Conservation (phyloP, 2,329 filamentous ascomycete species). For the Dactylellina parvicollis region DNA sequence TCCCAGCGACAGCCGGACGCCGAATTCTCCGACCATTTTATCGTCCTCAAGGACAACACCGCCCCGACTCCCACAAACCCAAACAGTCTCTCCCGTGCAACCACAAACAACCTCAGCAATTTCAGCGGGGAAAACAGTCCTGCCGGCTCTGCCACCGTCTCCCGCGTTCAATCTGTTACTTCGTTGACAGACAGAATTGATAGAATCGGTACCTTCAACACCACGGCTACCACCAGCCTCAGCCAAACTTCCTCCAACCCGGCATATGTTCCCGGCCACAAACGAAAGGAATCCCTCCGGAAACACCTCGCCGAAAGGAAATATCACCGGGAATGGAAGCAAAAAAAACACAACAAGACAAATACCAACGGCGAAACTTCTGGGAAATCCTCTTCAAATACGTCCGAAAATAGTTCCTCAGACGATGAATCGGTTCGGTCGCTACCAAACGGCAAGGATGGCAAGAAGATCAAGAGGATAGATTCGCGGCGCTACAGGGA, state of each 20-base stretch:
- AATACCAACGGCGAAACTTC: conserved; percentile 38
- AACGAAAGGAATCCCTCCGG: conserved; percentile 55
- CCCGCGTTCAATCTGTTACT: conserved; percentile 35
- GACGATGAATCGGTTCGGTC: conserved; percentile 41
- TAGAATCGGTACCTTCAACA: conserved; percentile 24
- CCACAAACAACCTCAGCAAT: conserved; percentile 33
- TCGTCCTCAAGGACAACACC: conserved; percentile 51
- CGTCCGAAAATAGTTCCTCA: conserved; percentile 31
- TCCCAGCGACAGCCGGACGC: conserved; percentile 37
- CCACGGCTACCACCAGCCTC: conserved; percentile 1
- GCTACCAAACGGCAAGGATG: conserved; percentile 37
- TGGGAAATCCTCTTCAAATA: conserved; percentile 48
- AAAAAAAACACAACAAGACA: conserved; percentile 39
- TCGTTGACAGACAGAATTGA: conserved; percentile 32
- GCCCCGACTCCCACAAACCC: conserved; percentile 14
- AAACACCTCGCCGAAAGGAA: conserved; percentile 58
- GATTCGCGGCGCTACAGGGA: conserved; percentile 31
- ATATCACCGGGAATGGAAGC: conserved; percentile 55
- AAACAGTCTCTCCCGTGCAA: conserved; percentile 40
- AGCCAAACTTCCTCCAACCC: conserved; percentile 28
- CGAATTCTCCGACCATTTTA: conserved; percentile 45
- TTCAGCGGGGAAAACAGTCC: conserved; percentile 35
- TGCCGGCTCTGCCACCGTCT: conserved; percentile 37
- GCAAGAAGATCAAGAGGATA: conserved; percentile 41
- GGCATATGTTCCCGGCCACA: conserved; percentile 24